These are phyloP conservation scores for Plasmodium coatneyi DNA, from an alignment of 169 alveolate genomes.

Conservation along the genomic window DNA sequence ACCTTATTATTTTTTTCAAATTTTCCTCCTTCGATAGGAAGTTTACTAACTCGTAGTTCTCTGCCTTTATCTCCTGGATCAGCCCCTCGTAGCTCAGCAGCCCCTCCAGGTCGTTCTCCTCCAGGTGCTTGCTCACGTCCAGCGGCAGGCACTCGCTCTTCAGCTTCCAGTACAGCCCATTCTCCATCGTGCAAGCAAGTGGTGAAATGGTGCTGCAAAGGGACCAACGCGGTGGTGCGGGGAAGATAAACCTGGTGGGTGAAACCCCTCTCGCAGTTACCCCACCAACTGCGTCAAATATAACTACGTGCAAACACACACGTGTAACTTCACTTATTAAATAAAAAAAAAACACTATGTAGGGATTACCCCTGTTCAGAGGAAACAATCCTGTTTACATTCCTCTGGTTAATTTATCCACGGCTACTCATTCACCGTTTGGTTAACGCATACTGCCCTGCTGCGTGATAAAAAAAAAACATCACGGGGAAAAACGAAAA, in stretches of 20 bases:
- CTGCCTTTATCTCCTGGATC: slow-evolving; percentile 53
- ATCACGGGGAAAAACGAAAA: background rate
- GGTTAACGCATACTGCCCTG: background rate
- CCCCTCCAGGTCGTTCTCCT: slow-evolving; percentile 21
- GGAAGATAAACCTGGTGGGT: background rate
- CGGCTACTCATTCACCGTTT: background rate
- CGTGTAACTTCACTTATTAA: background rate
- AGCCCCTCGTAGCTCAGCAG: slow-evolving; percentile 48
- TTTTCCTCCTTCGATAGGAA: slow-evolving; percentile 39
- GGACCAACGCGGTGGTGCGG: background rate
- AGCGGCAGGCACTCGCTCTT: slow-evolving; percentile 2
- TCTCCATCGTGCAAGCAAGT: background rate
- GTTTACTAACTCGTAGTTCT: slow-evolving; percentile 26
- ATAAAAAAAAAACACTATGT: background rate
- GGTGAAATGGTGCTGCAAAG: background rate
- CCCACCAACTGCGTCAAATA: background rate
- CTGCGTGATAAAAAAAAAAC: background rate
- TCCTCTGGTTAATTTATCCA: background rate
- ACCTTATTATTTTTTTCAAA: slow-evolving; percentile 20
- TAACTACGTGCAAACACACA: background rate
- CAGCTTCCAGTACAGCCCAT: slow-evolving; percentile 36
- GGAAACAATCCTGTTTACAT: background rate
- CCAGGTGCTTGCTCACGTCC: slow-evolving; percentile 19
- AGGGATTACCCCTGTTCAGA: background rate
- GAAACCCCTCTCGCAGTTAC: background rate